Percentiles rank a stretch among this genome's conserved stretches.
Conservation (phyloP, 306 rosid genomes). For the Cucumis hystrix region DNA sequence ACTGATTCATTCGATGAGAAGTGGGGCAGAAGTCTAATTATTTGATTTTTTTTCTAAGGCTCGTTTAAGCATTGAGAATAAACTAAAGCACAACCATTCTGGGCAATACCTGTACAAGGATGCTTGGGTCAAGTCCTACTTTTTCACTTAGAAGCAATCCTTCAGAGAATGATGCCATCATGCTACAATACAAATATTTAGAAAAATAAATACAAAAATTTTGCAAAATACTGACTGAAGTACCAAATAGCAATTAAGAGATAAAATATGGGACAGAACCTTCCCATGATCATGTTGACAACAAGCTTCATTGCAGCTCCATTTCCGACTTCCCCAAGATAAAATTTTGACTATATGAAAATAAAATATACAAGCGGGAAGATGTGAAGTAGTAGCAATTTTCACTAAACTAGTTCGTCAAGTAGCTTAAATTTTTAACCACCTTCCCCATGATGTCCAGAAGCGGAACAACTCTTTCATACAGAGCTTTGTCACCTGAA, state of each 20-base stretch:
- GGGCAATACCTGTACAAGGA: constrained; percentile 61
- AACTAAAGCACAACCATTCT: neutral
- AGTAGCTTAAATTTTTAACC: neutral
- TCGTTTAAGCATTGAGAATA: neutral
- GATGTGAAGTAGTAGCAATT: neutral
- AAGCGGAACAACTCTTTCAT: constrained; percentile 42
- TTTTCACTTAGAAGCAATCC: constrained; percentile 84
- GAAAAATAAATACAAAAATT: neutral
- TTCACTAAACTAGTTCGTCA: neutral
- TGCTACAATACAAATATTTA: constrained; percentile 37
- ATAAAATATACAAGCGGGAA: neutral
- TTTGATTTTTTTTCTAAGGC: neutral
- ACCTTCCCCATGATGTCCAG: constrained; percentile 98
- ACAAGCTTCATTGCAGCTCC: constrained; percentile 97
- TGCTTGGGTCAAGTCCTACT: constrained; percentile 81
- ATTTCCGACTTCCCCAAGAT: constrained; percentile 80
- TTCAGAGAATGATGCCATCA: constrained; percentile 98
- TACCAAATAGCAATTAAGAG: neutral
- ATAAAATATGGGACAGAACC: constrained; percentile 27
- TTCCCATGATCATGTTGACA: constrained; percentile 97
- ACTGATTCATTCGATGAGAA: neutral
- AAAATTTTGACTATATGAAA: constrained; percentile 24
- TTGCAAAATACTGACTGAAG: neutral
- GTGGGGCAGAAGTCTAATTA: neutral
- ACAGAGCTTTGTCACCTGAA: constrained; percentile 79